phyloP scores from a whole-genome alignment of 2,329 filamentous ascomycete genomes.

The Sphaerulina vaccinii region DNA sequence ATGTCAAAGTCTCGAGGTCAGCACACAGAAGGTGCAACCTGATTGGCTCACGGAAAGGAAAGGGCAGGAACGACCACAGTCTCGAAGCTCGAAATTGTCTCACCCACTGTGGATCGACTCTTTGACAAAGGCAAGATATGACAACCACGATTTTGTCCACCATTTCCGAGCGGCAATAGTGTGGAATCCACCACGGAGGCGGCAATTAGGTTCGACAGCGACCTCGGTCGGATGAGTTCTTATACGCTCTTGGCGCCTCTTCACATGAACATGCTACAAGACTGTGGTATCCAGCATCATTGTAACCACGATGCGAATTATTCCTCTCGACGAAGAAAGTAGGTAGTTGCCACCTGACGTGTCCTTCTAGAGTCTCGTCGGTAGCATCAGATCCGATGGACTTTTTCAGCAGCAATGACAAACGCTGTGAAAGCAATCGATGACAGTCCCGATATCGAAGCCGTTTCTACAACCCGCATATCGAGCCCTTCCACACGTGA shows the following conservation, averaged over 20 bases:
- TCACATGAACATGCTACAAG: no score
- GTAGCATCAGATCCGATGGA: no score
- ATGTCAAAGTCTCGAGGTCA: neutral
- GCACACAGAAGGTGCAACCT: neutral
- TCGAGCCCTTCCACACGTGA: slow-evolving; percentile 2
- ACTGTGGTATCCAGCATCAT: neutral
- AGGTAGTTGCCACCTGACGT: neutral
- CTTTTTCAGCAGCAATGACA: no score
- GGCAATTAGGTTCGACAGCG: slow-evolving; percentile 3
- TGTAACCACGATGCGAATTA: neutral
- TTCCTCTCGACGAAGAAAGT: neutral
- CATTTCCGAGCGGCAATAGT: neutral
- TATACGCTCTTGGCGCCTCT: slow-evolving; percentile 1
- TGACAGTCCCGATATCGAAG: slow-evolving; percentile 10
- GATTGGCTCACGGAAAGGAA: slow-evolving; percentile 1
- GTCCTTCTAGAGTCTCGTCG: neutral
- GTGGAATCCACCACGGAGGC: slow-evolving; percentile 1
- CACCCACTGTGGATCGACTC: neutral
- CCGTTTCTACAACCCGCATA: slow-evolving; percentile 8
- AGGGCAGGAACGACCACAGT: neutral
- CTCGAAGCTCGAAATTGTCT: neutral
- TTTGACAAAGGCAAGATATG: neutral
- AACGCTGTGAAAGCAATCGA: neutral
- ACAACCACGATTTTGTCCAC: neutral
- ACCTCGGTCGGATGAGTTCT: slow-evolving; percentile 10